Conservation (phyloP, 176 grass and related monocot genomes). For the Oryza nivara region DNA sequence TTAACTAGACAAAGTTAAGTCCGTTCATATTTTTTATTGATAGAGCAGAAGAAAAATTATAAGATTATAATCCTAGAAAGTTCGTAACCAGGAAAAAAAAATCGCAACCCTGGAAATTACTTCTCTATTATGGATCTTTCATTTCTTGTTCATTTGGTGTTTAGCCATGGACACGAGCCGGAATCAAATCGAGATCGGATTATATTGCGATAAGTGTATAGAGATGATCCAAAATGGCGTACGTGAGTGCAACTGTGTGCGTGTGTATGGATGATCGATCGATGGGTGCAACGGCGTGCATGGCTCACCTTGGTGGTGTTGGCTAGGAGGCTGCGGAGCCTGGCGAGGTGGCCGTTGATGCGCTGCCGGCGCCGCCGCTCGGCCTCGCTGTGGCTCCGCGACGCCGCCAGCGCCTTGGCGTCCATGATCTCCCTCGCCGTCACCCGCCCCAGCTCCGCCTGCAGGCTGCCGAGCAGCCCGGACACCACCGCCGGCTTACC, state of each 20-base stretch:
- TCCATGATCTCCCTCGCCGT: constrained; percentile 94
- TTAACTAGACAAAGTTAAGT: too few species aligned
- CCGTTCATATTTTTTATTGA: too few species aligned
- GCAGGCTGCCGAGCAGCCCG: constrained; percentile 69
- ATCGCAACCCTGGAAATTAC: not conserved
- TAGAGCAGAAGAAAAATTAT: too few species aligned
- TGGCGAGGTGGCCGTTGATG: constrained; percentile 89
- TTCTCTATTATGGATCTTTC: constrained; percentile 37
- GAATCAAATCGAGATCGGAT: not conserved
- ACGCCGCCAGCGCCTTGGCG: constrained; percentile 92
- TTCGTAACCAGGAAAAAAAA: too few species aligned
- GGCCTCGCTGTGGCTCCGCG: constrained; percentile 96
- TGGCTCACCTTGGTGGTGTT: constrained; percentile 85
- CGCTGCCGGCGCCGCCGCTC: constrained; percentile 93
- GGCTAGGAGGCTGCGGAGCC: constrained; percentile 84
- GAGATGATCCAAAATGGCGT: not conserved
- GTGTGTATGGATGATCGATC: not conserved
- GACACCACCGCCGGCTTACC: constrained; percentile 44
- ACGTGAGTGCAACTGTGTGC: not conserved
- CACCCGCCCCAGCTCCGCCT: constrained; percentile 86
- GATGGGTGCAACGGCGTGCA: not conserved
- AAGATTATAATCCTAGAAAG: too few species aligned
- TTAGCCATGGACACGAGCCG: not conserved
- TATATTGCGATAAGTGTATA: not conserved
- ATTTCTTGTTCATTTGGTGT: not conserved